Percentiles rank a stretch among this genome's conserved stretches.
phyloP scores from a whole-genome alignment of 1,139 yeast species.

The Nakaseomyces glabratus region DNA sequence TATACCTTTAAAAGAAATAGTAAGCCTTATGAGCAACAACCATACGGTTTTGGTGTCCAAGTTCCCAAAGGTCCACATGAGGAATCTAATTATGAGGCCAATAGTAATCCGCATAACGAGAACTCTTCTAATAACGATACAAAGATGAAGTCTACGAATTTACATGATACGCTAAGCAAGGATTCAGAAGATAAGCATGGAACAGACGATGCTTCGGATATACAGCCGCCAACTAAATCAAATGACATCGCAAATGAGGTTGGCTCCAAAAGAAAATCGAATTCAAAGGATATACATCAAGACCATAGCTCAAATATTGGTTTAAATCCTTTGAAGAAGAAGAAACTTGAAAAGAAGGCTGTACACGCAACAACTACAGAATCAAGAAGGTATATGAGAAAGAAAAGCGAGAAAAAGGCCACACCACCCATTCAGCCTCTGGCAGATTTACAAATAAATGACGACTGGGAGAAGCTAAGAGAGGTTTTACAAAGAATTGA shows the following conservation, averaged over 20 bases:
- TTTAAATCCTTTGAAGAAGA: constrained; percentile 7
- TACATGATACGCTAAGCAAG: too few relatives aligned
- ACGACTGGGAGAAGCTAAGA: constrained; percentile 20
- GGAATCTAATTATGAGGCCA: too few relatives aligned
- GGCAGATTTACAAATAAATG: constrained; percentile 13
- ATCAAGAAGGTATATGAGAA: constrained; percentile 19
- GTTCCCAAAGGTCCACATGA: neutral
- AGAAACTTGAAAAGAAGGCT: constrained; percentile 12
- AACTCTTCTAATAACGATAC: too few relatives aligned
- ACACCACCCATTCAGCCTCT: constrained; percentile 21
- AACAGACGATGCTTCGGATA: too few relatives aligned
- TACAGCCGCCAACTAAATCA: too few relatives aligned
- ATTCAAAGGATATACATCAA: too few relatives aligned
- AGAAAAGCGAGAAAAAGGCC: constrained; percentile 15
- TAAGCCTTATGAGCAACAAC: constrained; percentile 29
- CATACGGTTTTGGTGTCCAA: constrained; percentile 27
- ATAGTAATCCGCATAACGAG: too few relatives aligned
- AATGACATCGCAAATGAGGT: too few relatives aligned
- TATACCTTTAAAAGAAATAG: constrained; percentile 12
- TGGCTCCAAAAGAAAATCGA: too few relatives aligned
- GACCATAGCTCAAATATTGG: too few relatives aligned
- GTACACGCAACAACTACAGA: constrained; percentile 12
- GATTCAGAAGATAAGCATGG: too few relatives aligned
- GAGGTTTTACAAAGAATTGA: constrained; percentile 16
- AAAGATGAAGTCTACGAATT: too few relatives aligned